Percentiles rank a stretch among this genome's conserved stretches.
These are phyloP conservation scores for Diaporthe nobilis DNA, from an alignment of 2,329 filamentous ascomycete genomes.

Conservation along the genomic window DNA sequence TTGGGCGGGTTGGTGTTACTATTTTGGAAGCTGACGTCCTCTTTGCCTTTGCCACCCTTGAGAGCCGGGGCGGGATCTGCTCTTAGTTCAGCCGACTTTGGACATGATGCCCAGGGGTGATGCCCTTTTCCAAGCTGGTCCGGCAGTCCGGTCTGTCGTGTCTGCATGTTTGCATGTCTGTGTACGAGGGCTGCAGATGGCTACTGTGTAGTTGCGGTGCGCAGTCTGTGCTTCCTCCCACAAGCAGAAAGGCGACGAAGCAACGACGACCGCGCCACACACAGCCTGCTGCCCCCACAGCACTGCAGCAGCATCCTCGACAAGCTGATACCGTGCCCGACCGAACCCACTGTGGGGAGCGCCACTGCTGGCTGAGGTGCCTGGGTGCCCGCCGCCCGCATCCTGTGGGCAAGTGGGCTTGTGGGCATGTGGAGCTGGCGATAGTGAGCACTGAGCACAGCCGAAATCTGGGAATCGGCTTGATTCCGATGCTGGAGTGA, in stretches of 20 bases:
- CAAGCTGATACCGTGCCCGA: slow-evolving; percentile 26
- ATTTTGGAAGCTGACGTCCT: slow-evolving; percentile 29
- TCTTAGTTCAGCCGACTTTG: slow-evolving; percentile 2
- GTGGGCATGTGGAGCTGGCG: slow-evolving; percentile 8
- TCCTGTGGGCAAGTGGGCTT: slow-evolving; percentile 1
- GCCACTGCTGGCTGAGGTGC: slow-evolving; percentile 14
- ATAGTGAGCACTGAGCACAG: slow-evolving; percentile 1
- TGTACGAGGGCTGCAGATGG: background rate
- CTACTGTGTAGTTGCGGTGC: background rate
- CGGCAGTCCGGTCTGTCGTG: background rate
- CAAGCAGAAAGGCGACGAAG: background rate
- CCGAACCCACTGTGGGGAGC: slow-evolving; percentile 21
- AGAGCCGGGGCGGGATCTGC: slow-evolving; percentile 22
- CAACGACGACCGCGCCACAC: slow-evolving; percentile 15
- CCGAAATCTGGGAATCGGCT: slow-evolving; percentile 30
- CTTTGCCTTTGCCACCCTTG: slow-evolving; percentile 13
- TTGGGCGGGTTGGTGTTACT: slow-evolving; percentile 27
- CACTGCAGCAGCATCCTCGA: slow-evolving; percentile 8
- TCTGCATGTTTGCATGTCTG: background rate
- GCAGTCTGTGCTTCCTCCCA: background rate
- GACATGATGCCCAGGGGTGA: background rate
- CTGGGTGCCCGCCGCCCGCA: slow-evolving; percentile 5
- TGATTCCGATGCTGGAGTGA: slow-evolving; percentile 20
- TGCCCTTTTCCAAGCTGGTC: background rate
- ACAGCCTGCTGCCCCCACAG: background rate